Conservation (phyloP, 495 filamentous ascomycete species). For the Xylaria castorea region DNA sequence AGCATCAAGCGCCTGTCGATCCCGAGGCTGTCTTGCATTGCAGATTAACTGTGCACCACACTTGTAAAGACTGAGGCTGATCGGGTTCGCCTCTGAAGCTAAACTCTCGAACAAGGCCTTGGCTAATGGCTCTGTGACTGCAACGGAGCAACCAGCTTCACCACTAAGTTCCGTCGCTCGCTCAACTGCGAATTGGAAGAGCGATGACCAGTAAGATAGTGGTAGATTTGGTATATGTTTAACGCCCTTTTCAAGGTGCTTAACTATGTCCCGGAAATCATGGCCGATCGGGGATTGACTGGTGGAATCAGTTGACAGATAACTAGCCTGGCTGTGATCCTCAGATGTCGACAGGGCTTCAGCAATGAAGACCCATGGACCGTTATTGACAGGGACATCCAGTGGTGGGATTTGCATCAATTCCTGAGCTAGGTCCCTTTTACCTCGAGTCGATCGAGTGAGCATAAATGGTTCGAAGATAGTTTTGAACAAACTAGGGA, state of each 20-base stretch:
- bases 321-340: conserved; percentile 42
- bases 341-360: conserved; percentile 37
- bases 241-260: conserved; percentile 69
- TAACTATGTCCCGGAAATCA: conserved; percentile 74
- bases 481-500: conserved; percentile 47
- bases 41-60: conserved; percentile 44
- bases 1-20: conserved; percentile 64
- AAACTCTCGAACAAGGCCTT: conserved; percentile 50
- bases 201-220: conserved; percentile 62
- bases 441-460: conserved; percentile 40
- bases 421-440: conserved; percentile 51
- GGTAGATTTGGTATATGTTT: conserved; percentile 52
- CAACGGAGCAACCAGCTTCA: conserved; percentile 64
- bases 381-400: conserved; percentile 47
- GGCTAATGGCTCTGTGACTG: conserved; percentile 75
- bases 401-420: conserved; percentile 47
- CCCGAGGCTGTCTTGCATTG: conserved; percentile 53
- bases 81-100: background rate
- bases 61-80: conserved; percentile 37
- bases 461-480: conserved; percentile 54
- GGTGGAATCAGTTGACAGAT: conserved; percentile 41
- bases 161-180: conserved; percentile 70
- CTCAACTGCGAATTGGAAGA: conserved; percentile 65
- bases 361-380: conserved; percentile 51
- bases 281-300: conserved; percentile 50